Evolutionary conservation across 805 yeast genomes (phyloP).

Genomic region (Saccharomycopsis fermentans): DNA sequence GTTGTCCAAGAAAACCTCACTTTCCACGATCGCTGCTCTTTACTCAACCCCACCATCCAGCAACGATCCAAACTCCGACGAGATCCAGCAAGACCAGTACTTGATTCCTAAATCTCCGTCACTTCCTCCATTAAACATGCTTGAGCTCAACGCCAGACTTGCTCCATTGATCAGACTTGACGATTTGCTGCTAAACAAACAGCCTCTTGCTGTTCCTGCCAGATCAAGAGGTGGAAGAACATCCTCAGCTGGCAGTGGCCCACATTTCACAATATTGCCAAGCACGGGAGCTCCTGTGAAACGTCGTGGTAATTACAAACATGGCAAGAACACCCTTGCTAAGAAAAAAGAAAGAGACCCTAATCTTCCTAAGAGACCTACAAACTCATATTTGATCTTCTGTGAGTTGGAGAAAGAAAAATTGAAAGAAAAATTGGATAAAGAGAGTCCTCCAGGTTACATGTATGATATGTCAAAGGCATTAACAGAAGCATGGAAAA

Average conservation of each 20-base stretch:
- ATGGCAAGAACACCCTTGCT: not conserved
- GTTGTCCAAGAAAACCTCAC: not conserved
- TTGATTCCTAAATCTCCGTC: not conserved
- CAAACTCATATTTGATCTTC: constrained; percentile 79
- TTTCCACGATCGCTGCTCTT: not conserved
- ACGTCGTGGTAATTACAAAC: constrained; percentile 1
- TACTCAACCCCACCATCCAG: not conserved
- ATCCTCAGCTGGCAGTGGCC: not conserved
- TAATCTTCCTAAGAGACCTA: constrained; percentile 77
- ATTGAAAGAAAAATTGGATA: constrained; percentile 48
- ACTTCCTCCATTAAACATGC: not conserved
- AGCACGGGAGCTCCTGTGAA: not conserved
- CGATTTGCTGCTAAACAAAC: not conserved
- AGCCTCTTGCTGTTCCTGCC: not conserved
- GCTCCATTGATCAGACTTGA: not conserved
- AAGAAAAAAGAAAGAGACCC: constrained; percentile 57
- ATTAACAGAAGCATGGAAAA: constrained; percentile 81
- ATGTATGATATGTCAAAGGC: constrained; percentile 61
- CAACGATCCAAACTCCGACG: not conserved
- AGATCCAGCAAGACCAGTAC: not conserved
- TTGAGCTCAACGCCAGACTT: not conserved
- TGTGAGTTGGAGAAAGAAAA: constrained; percentile 80
- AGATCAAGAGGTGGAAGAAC: not conserved
- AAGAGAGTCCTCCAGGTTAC: constrained; percentile 36
- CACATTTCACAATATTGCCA: constrained; percentile 1